These are phyloP conservation scores for Pythium scleroteichum DNA, from an alignment of 352 stramenopile genomes.

Conservation along the genomic window DNA sequence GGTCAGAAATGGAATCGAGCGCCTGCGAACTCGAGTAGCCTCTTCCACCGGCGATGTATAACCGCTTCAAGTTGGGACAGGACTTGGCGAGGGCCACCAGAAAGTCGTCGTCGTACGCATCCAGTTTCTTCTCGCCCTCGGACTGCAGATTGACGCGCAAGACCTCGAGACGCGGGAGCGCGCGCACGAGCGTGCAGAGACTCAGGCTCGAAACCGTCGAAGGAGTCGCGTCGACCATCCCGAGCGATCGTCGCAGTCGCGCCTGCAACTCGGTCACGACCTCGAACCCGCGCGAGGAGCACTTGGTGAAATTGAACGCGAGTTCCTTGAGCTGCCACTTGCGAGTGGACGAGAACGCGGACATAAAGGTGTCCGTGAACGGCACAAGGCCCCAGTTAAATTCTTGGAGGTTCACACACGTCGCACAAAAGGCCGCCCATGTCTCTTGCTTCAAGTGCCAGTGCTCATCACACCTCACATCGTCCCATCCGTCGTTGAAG, in stretches of 20 bases:
- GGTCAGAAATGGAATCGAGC: conserved; percentile 7
- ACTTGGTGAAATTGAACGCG: conserved; percentile 19
- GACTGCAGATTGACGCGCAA: conserved; percentile 19
- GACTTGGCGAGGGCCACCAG: conserved; percentile 15
- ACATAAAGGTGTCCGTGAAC: conserved; percentile 50
- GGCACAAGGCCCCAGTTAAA: conserved; percentile 65
- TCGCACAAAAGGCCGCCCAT: conserved; percentile 45
- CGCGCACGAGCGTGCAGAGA: conserved; percentile 18
- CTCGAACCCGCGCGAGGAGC: conserved; percentile 13
- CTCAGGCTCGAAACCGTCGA: conserved; percentile 11
- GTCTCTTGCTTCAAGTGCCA: conserved; percentile 41
- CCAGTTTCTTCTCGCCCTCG: conserved; percentile 7
- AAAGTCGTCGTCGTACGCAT: conserved; percentile 24
- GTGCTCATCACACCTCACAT: conserved; percentile 51
- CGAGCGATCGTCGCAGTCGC: conserved; percentile 10
- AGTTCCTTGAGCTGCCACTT: conserved; percentile 40
- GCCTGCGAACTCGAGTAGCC: conserved; percentile 18
- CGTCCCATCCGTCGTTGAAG: conserved; percentile 45
- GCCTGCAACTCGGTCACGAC: conserved; percentile 19
- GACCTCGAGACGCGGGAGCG: conserved; percentile 14
- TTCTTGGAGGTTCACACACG: conserved; percentile 42
- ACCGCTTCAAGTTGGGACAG: conserved; percentile 18
- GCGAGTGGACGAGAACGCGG: conserved; percentile 39
- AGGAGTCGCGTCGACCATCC: not conserved
- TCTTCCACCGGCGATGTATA: conserved; percentile 16